A percentile compares a stretch with the other conserved stretches of the same genome.
Conservation (phyloP, 2,329 filamentous ascomycete genomes). For the Nigrospora osmanthi region DNA sequence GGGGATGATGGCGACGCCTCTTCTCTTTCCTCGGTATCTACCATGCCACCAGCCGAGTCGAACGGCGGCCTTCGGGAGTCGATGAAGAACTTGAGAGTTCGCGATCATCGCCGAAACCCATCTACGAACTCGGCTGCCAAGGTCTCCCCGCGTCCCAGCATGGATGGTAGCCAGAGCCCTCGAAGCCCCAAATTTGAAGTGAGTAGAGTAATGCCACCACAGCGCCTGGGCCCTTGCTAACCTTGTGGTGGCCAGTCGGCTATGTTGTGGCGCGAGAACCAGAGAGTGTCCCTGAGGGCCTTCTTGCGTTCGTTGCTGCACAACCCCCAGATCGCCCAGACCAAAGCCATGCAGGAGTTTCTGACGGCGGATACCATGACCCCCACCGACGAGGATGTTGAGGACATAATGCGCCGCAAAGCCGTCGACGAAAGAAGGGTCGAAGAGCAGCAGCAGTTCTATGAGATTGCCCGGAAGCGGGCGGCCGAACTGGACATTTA, state of each 20-base stretch:
- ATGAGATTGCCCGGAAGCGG: constrained; percentile 85
- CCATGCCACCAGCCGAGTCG: constrained; percentile 29
- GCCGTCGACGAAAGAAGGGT: constrained; percentile 79
- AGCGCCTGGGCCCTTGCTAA: constrained; percentile 11
- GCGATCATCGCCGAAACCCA: constrained; percentile 29
- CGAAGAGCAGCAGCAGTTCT: constrained; percentile 89
- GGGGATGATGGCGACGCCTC: constrained; percentile 68
- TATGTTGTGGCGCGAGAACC: constrained; percentile 74
- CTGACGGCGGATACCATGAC: constrained; percentile 65
- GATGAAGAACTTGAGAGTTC: constrained; percentile 33
- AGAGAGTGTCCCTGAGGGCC: constrained; percentile 83
- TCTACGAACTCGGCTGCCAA: constrained; percentile 26
- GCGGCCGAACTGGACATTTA: constrained; percentile 93
- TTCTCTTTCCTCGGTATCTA: constrained; percentile 75
- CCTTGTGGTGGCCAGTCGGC: constrained; percentile 32
- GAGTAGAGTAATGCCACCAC: constrained; percentile 5
- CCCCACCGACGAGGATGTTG: constrained; percentile 72
- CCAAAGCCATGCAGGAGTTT: constrained; percentile 79
- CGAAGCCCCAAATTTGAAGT: constrained; percentile 15
- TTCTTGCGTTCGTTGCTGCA: constrained; percentile 82
- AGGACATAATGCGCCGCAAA: constrained; percentile 74
- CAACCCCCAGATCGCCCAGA: constrained; percentile 76
- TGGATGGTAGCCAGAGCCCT: constrained; percentile 31
- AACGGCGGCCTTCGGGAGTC: constrained; percentile 20
- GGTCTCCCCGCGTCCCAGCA: constrained; percentile 32